These are phyloP conservation scores for Trichoderma brevicompactum DNA, from an alignment of 2,329 filamentous ascomycete species.

Conservation along the genomic window DNA sequence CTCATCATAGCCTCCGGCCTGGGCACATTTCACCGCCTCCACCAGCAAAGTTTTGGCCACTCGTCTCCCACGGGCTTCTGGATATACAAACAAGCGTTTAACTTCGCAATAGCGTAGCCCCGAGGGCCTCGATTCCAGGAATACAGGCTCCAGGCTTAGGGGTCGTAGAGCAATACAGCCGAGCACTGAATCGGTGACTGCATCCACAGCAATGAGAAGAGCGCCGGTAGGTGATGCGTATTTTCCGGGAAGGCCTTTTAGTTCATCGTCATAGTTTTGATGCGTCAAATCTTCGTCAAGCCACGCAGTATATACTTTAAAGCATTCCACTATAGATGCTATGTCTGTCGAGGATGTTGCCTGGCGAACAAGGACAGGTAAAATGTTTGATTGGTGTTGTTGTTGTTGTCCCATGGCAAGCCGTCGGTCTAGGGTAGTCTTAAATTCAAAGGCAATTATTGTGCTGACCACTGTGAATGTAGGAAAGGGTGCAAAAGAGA, in stretches of 20 bases:
- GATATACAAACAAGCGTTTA: conserved; percentile 39
- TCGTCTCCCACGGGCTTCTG: conserved; percentile 35
- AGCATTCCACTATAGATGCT: conserved; percentile 32
- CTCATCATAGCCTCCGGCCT: conserved; percentile 33
- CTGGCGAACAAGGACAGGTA: conserved; percentile 33
- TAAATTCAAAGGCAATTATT: neutral
- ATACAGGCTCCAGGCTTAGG: conserved; percentile 30
- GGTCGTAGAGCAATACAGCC: conserved; percentile 38
- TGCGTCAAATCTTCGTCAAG: conserved; percentile 37
- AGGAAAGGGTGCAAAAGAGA: too few species aligned
- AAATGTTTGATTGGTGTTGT: neutral
- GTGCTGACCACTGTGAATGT: too few species aligned
- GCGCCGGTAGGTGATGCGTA: conserved; percentile 36
- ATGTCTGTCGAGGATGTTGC: conserved; percentile 33
- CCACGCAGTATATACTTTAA: conserved; percentile 37
- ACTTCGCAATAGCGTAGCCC: conserved; percentile 35
- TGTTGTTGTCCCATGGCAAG: too few species aligned
- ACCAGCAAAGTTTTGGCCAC: conserved; percentile 34
- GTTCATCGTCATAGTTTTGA: conserved; percentile 36
- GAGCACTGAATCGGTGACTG: conserved; percentile 30
- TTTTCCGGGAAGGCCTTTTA: conserved; percentile 36
- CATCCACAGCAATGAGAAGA: conserved; percentile 35
- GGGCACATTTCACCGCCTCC: conserved; percentile 31
- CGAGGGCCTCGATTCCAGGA: neutral
- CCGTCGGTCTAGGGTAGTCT: neutral